Evolutionary conservation across 1,139 yeast genomes (phyloP).

Genomic region (Fermentozyma sake): DNA sequence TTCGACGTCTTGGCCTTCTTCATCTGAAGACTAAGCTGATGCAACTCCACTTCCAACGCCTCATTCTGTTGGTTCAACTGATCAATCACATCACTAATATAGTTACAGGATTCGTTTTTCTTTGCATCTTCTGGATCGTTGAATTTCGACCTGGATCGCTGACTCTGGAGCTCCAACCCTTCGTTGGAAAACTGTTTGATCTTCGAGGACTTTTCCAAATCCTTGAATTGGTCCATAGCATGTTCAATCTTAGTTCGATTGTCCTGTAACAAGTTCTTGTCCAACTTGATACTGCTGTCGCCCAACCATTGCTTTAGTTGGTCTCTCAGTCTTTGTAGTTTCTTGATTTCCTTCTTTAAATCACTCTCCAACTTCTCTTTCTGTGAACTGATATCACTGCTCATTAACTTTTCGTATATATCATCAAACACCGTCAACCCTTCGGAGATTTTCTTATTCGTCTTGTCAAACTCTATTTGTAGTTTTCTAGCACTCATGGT

Average conservation of each 20-base stretch:
- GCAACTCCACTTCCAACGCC: constrained; percentile 71
- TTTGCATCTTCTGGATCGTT: constrained; percentile 71
- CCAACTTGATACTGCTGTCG: constrained; percentile 89
- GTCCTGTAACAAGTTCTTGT: constrained; percentile 67
- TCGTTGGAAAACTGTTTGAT: constrained; percentile 95
- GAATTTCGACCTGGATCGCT: constrained; percentile 26
- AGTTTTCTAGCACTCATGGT: constrained; percentile 45
- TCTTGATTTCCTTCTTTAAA: constrained; percentile 92
- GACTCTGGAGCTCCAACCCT: constrained; percentile 70
- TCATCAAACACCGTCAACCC: constrained; percentile 88
- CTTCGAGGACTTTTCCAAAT: constrained; percentile 90
- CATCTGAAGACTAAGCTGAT: constrained; percentile 41
- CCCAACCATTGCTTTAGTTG: constrained; percentile 95
- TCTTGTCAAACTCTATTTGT: constrained; percentile 86
- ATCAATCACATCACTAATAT: constrained; percentile 71
- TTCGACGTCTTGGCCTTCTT: constrained; percentile 51
- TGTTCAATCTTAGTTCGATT: constrained; percentile 80
- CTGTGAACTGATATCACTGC: constrained; percentile 80
- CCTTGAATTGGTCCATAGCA: constrained; percentile 96
- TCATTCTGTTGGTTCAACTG: constrained; percentile 83
- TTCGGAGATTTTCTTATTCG: constrained; percentile 89
- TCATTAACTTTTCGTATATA: constrained; percentile 79
- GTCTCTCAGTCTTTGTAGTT: constrained; percentile 89
- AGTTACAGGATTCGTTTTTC: constrained; percentile 69
- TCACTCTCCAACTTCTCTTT: constrained; percentile 93